Evolutionary conservation across 2,329 filamentous ascomycete genomes (phyloP), one percentile per base, ranked within the genome.

Genomic region (Talaromyces funiculosus): DNA sequence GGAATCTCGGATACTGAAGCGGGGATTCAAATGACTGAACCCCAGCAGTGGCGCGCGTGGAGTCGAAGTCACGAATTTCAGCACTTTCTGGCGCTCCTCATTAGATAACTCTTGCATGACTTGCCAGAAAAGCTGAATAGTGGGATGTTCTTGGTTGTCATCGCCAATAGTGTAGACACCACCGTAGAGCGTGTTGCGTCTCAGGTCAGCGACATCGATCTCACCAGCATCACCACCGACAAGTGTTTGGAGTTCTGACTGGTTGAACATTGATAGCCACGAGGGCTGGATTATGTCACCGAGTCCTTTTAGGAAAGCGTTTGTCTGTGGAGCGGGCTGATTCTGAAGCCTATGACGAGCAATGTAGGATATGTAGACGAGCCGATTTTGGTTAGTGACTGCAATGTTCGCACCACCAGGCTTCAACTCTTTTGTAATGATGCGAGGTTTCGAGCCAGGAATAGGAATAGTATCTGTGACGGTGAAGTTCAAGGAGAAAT

Each of bases 211-310:
- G 37, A 99, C 83, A 69, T 97, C 89, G 61, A 99, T 95, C 63
- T 90, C 87, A 9, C 87, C 87, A 29, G 86, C 88, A 67, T 96
- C 92, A 45, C 94, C 94, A 57, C 92, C 90, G 16, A 99, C 89
- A 5, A 99, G 86, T 1, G 90, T 94, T 76, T 97, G 94, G 4
- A 99, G 83, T 73, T 99, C 94, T 3, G 86, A 86, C 73, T 97
- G 93, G 74, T 99, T 99, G 80, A 99, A 99, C 94, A 99, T 97
- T 68, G 89, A 92, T 4, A 99, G 83, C 94, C 94, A 99, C 3
- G 86, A 85, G 0, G 93, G 92, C 61, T 92, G 88, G 65, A 99
- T 94, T 70, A 99, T 96, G 65, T 87, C 82, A 22, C 89, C 86
- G 1, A 99, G 84, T 0, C 94, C 94, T 60, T 86, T 86, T 7